Percentiles rank a stretch among this genome's conserved stretches.
These are phyloP conservation scores for Psilocybe azurescens DNA, from an alignment of 768 basidiomycete species.

Conservation along the genomic window DNA sequence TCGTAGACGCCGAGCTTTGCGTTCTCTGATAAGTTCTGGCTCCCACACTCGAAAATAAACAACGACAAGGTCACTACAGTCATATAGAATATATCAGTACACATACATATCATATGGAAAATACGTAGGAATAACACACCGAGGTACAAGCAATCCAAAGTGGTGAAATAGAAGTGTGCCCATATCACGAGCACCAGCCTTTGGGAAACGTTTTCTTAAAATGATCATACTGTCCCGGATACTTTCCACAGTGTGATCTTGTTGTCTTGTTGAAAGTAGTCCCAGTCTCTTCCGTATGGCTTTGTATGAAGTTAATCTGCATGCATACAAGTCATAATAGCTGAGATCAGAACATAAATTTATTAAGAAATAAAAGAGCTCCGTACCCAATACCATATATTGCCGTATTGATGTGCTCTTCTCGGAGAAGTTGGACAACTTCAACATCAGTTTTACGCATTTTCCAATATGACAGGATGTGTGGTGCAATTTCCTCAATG, in stretches of 20 bases:
- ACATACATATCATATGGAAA: not conserved
- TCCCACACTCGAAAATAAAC: constrained; percentile 11
- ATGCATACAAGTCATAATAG: constrained; percentile 1
- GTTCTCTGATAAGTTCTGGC: constrained; percentile 5
- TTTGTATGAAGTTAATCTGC: constrained; percentile 18
- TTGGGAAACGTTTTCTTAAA: constrained; percentile 28
- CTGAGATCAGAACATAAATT: not conserved
- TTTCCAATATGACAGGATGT: constrained; percentile 25
- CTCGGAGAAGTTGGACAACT: constrained; percentile 23
- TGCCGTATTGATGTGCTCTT: constrained; percentile 27
- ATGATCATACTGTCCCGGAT: constrained; percentile 23
- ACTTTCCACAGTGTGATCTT: constrained; percentile 26
- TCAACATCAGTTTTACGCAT: constrained; percentile 29
- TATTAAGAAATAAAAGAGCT: too few relatives aligned
- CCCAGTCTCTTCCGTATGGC: constrained; percentile 24
- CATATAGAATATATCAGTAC: not conserved
- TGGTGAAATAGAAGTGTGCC: constrained; percentile 26
- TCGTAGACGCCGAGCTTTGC: constrained; percentile 22
- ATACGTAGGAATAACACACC: constrained; percentile 25
- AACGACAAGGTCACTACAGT: constrained; percentile 23
- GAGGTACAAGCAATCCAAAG: constrained; percentile 26
- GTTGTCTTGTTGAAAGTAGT: constrained; percentile 20
- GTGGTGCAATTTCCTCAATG: constrained; percentile 14
- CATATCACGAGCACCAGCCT: constrained; percentile 32
- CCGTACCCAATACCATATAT: constrained; percentile 27